These are phyloP conservation scores for Coccomyxa subellipsoidea DNA, from an alignment of 163 green algal genomes.

Conservation along the genomic window DNA sequence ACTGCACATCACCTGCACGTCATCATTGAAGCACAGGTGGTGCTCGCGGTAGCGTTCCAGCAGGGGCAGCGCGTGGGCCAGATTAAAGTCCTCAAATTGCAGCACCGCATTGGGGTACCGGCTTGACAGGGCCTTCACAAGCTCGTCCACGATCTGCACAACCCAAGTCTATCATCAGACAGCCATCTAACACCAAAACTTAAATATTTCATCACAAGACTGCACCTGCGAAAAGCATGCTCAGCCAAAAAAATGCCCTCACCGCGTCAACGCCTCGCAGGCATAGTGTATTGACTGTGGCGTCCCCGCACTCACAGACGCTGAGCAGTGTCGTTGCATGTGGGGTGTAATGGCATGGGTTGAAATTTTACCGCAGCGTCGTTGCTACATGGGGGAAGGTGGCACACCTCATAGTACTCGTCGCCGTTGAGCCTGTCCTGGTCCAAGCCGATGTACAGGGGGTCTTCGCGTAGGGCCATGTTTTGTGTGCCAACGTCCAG, in stretches of 20 bases:
- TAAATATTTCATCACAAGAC: not conserved
- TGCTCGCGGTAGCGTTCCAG: constrained; percentile 76
- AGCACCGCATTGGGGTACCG: constrained; percentile 50
- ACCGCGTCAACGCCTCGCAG: too few relatives aligned
- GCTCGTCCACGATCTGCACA: constrained; percentile 50
- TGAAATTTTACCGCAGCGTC: too few relatives aligned
- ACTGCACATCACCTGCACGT: constrained; percentile 90
- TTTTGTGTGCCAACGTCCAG: constrained; percentile 95
- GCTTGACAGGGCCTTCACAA: constrained; percentile 48
- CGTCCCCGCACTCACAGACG: too few relatives aligned
- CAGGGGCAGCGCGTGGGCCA: constrained; percentile 73
- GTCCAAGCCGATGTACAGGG: constrained; percentile 72
- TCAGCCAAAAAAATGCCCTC: too few relatives aligned
- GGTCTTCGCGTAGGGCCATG: constrained; percentile 40
- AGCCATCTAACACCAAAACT: not conserved
- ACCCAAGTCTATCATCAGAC: not conserved
- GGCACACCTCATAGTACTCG: constrained; percentile 54
- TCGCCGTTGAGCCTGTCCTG: constrained; percentile 68
- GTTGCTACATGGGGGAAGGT: too few relatives aligned
- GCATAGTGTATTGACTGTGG: too few relatives aligned
- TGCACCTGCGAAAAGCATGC: too few relatives aligned
- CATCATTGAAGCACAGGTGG: constrained; percentile 95
- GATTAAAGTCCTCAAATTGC: constrained; percentile 90
- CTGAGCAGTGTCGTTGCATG: too few relatives aligned
- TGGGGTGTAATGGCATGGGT: too few relatives aligned